Conservation (phyloP, 2,329 filamentous ascomycete species). For the Pezicula radicicola region DNA sequence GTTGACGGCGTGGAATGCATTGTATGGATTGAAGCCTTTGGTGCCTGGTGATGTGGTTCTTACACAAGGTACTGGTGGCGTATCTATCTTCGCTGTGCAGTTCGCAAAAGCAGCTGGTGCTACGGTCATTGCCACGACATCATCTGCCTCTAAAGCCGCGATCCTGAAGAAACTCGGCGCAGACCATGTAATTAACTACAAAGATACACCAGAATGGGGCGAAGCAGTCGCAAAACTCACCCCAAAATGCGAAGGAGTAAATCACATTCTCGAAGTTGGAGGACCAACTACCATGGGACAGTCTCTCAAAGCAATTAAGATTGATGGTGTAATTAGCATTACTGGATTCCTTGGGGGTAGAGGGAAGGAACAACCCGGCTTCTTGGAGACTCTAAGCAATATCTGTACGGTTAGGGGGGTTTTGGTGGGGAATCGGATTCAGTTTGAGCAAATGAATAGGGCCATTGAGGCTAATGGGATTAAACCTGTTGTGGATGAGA, state of each 20-base stretch:
- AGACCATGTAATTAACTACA: constrained; percentile 42
- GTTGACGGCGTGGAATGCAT: constrained; percentile 55
- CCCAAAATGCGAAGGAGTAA: constrained; percentile 33
- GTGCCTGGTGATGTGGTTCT: constrained; percentile 34
- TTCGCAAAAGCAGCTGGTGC: constrained; percentile 39
- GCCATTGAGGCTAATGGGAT: constrained; percentile 45
- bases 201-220: constrained; percentile 36
- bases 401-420: constrained; percentile 43
- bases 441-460: constrained; percentile 49
- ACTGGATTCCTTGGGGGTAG: constrained; percentile 32
- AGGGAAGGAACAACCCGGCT: constrained; percentile 19
- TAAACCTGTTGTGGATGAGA: constrained; percentile 43
- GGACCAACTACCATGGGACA: constrained; percentile 37
- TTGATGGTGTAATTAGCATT: constrained; percentile 38
- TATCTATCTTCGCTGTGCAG: constrained; percentile 34
- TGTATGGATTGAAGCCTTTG: constrained; percentile 44
- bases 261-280: constrained; percentile 41
- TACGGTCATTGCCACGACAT: constrained; percentile 39
- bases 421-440: constrained; percentile 40
- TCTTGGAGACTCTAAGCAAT: constrained; percentile 28
- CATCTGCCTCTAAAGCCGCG: constrained; percentile 32
- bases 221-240: constrained; percentile 32
- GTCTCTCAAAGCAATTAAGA: constrained; percentile 34
- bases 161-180: constrained; percentile 36
- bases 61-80: constrained; percentile 40